Conservation (phyloP, 306 rosid species). For the Cotoneaster glaucophyllus region DNA sequence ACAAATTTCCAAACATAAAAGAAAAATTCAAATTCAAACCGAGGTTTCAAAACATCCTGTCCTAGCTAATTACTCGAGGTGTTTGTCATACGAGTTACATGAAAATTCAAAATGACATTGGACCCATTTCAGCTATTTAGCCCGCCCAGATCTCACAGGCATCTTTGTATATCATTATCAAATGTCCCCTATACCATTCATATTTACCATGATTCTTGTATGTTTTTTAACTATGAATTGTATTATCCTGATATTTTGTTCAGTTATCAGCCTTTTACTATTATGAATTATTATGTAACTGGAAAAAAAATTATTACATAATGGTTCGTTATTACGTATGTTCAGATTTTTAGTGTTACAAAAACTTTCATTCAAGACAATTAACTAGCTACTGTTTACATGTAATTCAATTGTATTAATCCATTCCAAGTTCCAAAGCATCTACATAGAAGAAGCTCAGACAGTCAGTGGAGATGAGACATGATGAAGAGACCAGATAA, state of each 20-base stretch:
- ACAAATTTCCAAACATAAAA: background rate
- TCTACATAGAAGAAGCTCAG: slow-evolving; percentile 1
- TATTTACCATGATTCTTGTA: background rate
- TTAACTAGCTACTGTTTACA: background rate
- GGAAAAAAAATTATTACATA: too few relatives aligned
- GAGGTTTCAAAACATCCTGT: background rate
- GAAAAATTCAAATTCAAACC: background rate
- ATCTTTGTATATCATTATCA: background rate
- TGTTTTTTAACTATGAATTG: background rate
- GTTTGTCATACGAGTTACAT: too few relatives aligned
- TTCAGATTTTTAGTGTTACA: background rate
- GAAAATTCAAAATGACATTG: background rate
- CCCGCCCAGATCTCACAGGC: background rate
- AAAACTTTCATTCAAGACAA: background rate
- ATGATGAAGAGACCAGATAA: background rate
- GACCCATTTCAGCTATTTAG: background rate
- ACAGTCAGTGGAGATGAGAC: too few relatives aligned
- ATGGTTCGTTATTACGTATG: background rate
- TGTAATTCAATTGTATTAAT: background rate
- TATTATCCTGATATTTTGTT: background rate
- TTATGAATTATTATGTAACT: background rate
- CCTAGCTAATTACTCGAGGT: background rate
- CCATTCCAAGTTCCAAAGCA: background rate
- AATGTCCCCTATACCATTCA: background rate
- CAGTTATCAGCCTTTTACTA: background rate